Evolutionary conservation across 768 basidiomycete genomes (phyloP).

Genomic region (Suillus fuscotomentosus): DNA sequence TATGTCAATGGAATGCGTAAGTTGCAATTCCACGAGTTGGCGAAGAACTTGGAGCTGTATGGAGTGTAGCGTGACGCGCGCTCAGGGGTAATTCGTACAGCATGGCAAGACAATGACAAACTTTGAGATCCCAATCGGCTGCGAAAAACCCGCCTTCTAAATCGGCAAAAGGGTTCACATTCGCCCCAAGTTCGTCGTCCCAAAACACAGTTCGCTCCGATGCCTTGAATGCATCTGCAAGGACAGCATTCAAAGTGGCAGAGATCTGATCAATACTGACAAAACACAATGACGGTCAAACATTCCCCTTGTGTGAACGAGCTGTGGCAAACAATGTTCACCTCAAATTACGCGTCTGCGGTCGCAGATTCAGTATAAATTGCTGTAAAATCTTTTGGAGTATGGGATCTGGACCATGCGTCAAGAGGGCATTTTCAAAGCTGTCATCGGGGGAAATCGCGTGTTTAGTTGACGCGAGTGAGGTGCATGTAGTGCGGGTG

Average conservation of each 20-base stretch:
- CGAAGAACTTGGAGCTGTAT: slow-evolving; percentile 78
- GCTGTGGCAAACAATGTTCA: slow-evolving; percentile 43
- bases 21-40: slow-evolving; percentile 82
- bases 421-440: slow-evolving; percentile 77
- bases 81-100: slow-evolving; percentile 24
- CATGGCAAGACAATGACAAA: slow-evolving; percentile 38
- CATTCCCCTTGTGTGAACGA: slow-evolving; percentile 22
- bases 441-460: slow-evolving; percentile 42
- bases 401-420: slow-evolving; percentile 68
- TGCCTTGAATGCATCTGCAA: slow-evolving; percentile 71
- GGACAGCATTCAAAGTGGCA: slow-evolving; percentile 63
- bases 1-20: slow-evolving; percentile 65
- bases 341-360: slow-evolving; percentile 90
- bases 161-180: slow-evolving; percentile 71
- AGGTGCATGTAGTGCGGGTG: slow-evolving; percentile 17
- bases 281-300: slow-evolving; percentile 34
- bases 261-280: slow-evolving; percentile 80
- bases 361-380: slow-evolving; percentile 80
- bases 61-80: slow-evolving; percentile 22
- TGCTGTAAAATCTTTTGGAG: slow-evolving; percentile 70
- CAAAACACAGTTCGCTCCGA: slow-evolving; percentile 79
- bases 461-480: slow-evolving; percentile 26
- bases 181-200: slow-evolving; percentile 64
- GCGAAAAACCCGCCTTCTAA: slow-evolving; percentile 75
- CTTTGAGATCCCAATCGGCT: slow-evolving; percentile 82